Base-by-base conservation (phyloP, 139 green algal species). In the Chlorella sp. region DNA sequence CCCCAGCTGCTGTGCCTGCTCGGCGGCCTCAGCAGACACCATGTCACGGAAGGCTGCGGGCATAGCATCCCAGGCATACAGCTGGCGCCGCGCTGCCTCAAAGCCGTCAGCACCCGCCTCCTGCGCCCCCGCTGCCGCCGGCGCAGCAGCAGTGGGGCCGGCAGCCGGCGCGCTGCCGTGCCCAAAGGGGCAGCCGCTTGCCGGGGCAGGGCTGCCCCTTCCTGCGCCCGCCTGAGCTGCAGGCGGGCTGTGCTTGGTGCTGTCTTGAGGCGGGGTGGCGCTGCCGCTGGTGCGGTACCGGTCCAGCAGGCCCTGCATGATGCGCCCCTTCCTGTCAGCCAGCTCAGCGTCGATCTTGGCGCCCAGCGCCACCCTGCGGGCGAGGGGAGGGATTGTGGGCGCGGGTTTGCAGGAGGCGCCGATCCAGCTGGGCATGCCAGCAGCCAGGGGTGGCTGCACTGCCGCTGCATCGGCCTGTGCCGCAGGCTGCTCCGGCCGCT, bases 291-390 rank as follows among this genome's bases (percentile, higher is more conserved):
- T 43, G 7, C 54, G 22, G 14, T 74, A 74, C 9, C 34, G 36
- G 51, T 7, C n/a, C 19, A 83, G 26, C 13, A 87, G 84, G 0
- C n/a, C 56, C 2, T 87, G 30, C 83, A 87, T 87, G 28, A 87
- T 84, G 30, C 83, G 78, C 56, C 83, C 84, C 82, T 90, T 90
- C 54, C 73, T 32, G 80, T 85, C 51, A 0, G 84, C 84, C 56
- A 90, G 38, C 81, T 88, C 83, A 34, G 51, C 43, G 43, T 90
- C 86, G 2, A 88, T 78, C 41, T 80, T 82, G 32, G 41, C 72
- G 24, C 85, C 79, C 44, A 88, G 79, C 0, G 60, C 60, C 14
- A 73, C 58, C 30, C 77, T 69, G 41, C 40, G 19, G 9, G 30
- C 8, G 30, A 34, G 70, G 38, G 1, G 38, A 40, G 70, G 70